Evolutionary conservation across 805 yeast genomes (phyloP).

Genomic region (Wickerhamiella domercqiae): DNA sequence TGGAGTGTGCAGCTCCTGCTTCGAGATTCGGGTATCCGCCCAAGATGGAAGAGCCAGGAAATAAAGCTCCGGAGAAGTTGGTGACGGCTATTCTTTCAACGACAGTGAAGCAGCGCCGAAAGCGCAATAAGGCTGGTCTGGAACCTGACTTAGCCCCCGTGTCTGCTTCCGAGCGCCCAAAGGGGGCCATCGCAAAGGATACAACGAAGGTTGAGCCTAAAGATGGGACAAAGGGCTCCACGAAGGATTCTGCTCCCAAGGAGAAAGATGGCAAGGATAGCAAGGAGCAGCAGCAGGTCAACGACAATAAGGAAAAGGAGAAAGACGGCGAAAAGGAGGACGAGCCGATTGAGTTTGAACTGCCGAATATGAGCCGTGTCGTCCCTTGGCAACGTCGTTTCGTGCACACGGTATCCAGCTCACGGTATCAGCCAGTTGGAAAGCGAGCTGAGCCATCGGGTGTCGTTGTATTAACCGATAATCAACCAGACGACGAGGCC

Average conservation of each 20-base stretch:
- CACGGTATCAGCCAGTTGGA: constrained; percentile 59
- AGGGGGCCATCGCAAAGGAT: constrained; percentile 24
- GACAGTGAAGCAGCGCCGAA: constrained; percentile 86
- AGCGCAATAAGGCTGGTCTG: constrained; percentile 26
- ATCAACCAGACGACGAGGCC: constrained; percentile 27
- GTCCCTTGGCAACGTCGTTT: constrained; percentile 77
- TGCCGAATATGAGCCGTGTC: constrained; percentile 73
- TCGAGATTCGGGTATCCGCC: constrained; percentile 82
- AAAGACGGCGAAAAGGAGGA: constrained; percentile 18
- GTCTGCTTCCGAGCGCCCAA: constrained; percentile 23
- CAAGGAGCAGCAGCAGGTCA: constrained; percentile 18
- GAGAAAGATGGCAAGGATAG: constrained; percentile 19
- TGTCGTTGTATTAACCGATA: constrained; percentile 22
- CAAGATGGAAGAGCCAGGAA: constrained; percentile 60
- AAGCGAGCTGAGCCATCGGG: constrained; percentile 34
- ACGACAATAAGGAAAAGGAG: constrained; percentile 18
- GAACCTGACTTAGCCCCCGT: constrained; percentile 1
- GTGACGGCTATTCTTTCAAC: constrained; percentile 91
- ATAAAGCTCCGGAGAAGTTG: constrained; percentile 73
- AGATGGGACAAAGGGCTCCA: constrained; percentile 3
- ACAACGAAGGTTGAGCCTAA: constrained; percentile 11
- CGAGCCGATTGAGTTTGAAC: constrained; percentile 40
- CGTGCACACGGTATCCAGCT: constrained; percentile 57
- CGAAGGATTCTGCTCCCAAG: constrained; percentile 15
- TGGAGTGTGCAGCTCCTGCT: constrained; percentile 58